phyloP scores from a whole-genome alignment of 202 grass and related monocot species.

The Schoenoplectus tabernaemontani region DNA sequence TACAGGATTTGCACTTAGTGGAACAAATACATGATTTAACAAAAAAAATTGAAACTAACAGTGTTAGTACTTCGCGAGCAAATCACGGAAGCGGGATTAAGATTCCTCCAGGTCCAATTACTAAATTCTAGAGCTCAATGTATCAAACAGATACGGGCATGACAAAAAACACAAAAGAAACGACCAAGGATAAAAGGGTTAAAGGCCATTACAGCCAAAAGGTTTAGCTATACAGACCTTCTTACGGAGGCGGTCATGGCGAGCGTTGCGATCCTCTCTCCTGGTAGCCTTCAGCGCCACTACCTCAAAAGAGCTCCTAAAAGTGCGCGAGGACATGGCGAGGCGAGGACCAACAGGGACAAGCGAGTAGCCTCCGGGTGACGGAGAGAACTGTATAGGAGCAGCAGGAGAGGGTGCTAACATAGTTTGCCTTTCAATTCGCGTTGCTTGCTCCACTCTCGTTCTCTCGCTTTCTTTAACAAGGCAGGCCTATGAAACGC shows the following conservation, averaged over 20 bases:
- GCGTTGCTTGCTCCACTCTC: background rate
- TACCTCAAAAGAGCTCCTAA: slow-evolving; percentile 27
- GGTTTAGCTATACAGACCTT: slow-evolving; percentile 41
- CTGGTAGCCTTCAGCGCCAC: slow-evolving; percentile 51
- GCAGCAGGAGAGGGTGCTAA: slow-evolving; percentile 30
- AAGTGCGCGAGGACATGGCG: slow-evolving; percentile 1
- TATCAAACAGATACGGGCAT: slow-evolving; percentile 23
- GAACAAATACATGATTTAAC: background rate
- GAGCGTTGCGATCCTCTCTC: slow-evolving; percentile 52
- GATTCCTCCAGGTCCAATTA: background rate
- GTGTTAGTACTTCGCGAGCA: too few species aligned
- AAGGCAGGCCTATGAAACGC: too few species aligned
- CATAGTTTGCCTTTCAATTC: slow-evolving; percentile 14
- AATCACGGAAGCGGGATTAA: too few species aligned
- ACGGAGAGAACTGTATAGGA: slow-evolving; percentile 21
- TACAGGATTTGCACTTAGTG: background rate
- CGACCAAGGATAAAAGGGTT: background rate
- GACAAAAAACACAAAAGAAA: background rate
- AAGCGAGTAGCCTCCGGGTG: too few species aligned
- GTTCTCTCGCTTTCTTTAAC: slow-evolving; percentile 14
- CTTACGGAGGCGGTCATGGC: slow-evolving; percentile 78
- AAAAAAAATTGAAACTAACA: too few species aligned
- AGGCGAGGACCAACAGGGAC: background rate
- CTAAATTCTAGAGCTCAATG: slow-evolving; percentile 8
- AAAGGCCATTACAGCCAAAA: too few species aligned